Percentiles rank a stretch among this genome's conserved stretches.
Conservation (phyloP, 176 grass and related monocot genomes). For the Carex pumila region DNA sequence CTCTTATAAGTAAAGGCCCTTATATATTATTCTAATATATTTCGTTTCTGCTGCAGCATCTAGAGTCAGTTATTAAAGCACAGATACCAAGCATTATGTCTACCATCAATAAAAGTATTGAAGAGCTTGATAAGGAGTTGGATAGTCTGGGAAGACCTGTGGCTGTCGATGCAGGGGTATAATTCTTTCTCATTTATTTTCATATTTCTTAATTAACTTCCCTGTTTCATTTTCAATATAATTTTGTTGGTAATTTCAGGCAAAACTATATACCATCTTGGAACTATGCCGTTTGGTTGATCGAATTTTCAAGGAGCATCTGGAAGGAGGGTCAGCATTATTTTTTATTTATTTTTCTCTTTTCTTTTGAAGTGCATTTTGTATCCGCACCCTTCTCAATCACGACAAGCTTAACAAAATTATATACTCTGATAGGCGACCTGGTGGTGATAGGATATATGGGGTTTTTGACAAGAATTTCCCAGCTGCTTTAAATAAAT, state of each 20-base stretch:
- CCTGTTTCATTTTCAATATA: neutral
- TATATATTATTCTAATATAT: neutral
- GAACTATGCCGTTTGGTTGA: slow-evolving; percentile 62
- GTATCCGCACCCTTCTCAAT: neutral
- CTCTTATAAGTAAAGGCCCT: neutral
- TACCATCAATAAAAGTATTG: slow-evolving; percentile 57
- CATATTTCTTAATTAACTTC: neutral
- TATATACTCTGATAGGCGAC: slow-evolving; percentile 32
- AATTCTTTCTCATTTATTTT: slow-evolving; percentile 12
- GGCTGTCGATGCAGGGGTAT: slow-evolving; percentile 61
- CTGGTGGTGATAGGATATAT: slow-evolving; percentile 62
- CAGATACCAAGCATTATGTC: slow-evolving; percentile 64
- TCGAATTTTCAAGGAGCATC: slow-evolving; percentile 71
- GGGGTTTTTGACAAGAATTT: slow-evolving; percentile 54
- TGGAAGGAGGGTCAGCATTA: slow-evolving; percentile 54
- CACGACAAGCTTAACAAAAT: neutral
- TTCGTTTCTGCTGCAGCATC: slow-evolving; percentile 36
- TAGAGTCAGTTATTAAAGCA: slow-evolving; percentile 66
- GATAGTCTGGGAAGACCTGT: slow-evolving; percentile 46
- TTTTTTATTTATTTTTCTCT: neutral
- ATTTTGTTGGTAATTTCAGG: slow-evolving; percentile 31
- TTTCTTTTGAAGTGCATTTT: neutral
- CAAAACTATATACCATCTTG: slow-evolving; percentile 63
- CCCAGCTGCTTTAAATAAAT: slow-evolving; percentile 46
- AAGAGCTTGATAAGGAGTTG: slow-evolving; percentile 71